Conservation (phyloP, 2,329 filamentous ascomycete species). For the Penicillium sp. region DNA sequence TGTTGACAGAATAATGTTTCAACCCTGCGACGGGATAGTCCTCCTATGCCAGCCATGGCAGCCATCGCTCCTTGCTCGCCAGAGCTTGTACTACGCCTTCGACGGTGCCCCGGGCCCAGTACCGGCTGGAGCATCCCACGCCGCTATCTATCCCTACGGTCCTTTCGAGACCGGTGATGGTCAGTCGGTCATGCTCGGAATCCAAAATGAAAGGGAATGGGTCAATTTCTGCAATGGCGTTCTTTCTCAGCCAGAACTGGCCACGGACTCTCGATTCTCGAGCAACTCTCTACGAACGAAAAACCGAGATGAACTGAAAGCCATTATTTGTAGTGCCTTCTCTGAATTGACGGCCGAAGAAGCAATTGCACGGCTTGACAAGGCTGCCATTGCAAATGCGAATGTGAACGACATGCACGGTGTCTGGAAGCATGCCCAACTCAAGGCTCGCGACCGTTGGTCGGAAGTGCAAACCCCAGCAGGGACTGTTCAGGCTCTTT, state of each 20-base stretch:
- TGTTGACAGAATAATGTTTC: constrained; percentile 25
- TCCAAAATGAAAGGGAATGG: constrained; percentile 58
- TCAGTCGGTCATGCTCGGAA: constrained; percentile 52
- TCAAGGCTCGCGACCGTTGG: constrained; percentile 51
- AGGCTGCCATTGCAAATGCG: constrained; percentile 52
- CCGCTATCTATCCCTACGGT: constrained; percentile 55
- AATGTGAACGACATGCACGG: constrained; percentile 54
- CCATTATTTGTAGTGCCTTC: constrained; percentile 47
- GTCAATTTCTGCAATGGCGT: constrained; percentile 47
- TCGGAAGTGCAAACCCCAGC: constrained; percentile 47
- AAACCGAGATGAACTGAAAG: constrained; percentile 47
- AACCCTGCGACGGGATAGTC: too few relatives aligned
- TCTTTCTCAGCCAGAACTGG: constrained; percentile 41
- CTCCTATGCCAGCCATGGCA: too few relatives aligned
- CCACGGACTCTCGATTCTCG: constrained; percentile 46
- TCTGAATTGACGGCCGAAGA: constrained; percentile 37
- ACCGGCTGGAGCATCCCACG: constrained; percentile 51
- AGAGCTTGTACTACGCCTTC: constrained; percentile 54
- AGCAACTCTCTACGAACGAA: constrained; percentile 46
- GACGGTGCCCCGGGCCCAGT: constrained; percentile 43
- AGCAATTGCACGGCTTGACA: constrained; percentile 44
- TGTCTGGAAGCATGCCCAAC: constrained; percentile 53
- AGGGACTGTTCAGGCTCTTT: constrained; percentile 47
- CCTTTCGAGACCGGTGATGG: constrained; percentile 50
- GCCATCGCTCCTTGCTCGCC: too few relatives aligned